Percentiles rank a stretch among this genome's conserved stretches.
phyloP scores from a whole-genome alignment of 2,329 filamentous ascomycete species.

The Cryphonectria parasitica region DNA sequence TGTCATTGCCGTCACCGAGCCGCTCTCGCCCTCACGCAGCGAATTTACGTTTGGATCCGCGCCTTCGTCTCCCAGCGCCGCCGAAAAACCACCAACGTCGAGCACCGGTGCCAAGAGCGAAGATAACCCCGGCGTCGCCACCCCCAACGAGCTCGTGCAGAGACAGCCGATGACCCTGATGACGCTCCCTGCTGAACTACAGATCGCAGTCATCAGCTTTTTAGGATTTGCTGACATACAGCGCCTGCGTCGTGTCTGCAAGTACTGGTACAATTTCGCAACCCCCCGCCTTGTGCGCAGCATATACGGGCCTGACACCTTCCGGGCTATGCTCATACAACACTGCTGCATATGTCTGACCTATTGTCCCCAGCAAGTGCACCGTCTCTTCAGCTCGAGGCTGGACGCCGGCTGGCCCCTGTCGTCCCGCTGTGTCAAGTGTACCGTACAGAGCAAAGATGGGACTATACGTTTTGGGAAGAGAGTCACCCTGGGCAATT shows the following conservation, averaged over 20 bases:
- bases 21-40: conserved; percentile 17
- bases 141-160: background rate
- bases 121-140: background rate
- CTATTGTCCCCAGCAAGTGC: conserved; percentile 35
- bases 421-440: conserved; percentile 45
- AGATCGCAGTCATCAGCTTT: conserved; percentile 45
- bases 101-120: conserved; percentile 21
- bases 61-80: background rate
- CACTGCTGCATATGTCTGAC: conserved; percentile 47
- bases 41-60: conserved; percentile 19
- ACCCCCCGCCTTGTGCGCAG: conserved; percentile 41
- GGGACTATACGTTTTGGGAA: conserved; percentile 43
- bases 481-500: conserved; percentile 44
- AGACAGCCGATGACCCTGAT: conserved; percentile 35
- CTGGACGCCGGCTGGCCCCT: conserved; percentile 42
- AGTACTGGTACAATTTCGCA: conserved; percentile 41
- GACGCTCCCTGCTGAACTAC: conserved; percentile 47
- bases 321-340: conserved; percentile 33
- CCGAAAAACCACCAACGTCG: conserved; percentile 16
- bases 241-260: conserved; percentile 47
- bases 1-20: conserved; percentile 24
- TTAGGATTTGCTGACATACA: conserved; percentile 50
- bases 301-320: conserved; percentile 41
- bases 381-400: conserved; percentile 39
- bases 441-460: conserved; percentile 41